phyloP scores from a whole-genome alignment of 2,329 filamentous ascomycete species.

The Cadophora sp. region DNA sequence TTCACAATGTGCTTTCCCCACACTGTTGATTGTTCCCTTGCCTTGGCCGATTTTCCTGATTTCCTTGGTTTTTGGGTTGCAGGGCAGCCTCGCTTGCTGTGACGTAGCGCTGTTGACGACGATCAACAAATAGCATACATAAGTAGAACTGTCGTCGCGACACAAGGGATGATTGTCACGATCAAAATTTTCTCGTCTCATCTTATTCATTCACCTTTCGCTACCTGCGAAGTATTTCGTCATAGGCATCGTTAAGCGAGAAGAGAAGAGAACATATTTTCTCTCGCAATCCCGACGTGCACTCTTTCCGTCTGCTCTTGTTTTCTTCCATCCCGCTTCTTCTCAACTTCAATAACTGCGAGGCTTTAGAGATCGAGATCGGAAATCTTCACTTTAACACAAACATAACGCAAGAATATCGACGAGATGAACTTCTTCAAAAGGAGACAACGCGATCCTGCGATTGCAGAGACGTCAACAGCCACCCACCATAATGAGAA shows the following conservation, averaged over 20 bases:
- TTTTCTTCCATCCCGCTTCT: background rate
- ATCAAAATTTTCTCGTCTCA: too few relatives aligned
- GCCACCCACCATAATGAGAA: conserved; percentile 27
- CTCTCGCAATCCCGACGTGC: background rate
- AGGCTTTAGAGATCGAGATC: background rate
- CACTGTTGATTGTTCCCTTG: background rate
- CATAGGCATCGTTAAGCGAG: background rate
- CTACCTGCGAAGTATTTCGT: background rate
- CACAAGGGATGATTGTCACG: background rate
- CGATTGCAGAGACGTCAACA: conserved; percentile 28
- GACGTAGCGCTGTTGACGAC: conserved; percentile 12
- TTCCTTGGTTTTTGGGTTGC: conserved; percentile 17
- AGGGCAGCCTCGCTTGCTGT: conserved; percentile 9
- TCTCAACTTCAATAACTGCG: background rate
- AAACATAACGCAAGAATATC: background rate
- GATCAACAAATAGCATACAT: conserved; percentile 10
- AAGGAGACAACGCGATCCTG: conserved; percentile 27
- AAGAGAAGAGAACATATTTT: background rate
- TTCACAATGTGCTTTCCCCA: background rate
- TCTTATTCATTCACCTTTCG: background rate
- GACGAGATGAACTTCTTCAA: conserved; percentile 38
- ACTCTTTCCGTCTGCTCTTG: background rate
- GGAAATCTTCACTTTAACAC: background rate
- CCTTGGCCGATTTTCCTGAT: conserved; percentile 10
- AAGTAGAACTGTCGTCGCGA: background rate